Evolutionary conservation across 1,284 basidiomycete species (phyloP), one percentile per base, ranked within the genome.

Genomic region (Leccinum griseonigrum): DNA sequence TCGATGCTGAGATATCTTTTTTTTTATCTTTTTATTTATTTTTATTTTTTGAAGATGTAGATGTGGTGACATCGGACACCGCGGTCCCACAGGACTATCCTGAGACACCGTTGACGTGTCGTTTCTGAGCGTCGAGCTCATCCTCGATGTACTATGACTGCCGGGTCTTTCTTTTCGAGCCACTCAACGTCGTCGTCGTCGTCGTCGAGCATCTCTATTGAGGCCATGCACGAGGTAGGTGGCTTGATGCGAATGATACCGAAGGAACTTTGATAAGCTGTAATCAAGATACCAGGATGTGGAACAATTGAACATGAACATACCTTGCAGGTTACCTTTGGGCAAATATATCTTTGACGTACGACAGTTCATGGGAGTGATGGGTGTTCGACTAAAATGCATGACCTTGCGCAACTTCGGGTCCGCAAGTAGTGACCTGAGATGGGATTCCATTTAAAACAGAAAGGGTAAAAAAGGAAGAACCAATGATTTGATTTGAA

Each of bases 211-310:
- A 29, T 29, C 29, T 29, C 29, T 8, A 8, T 29, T 8, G 29
- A 29, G 29, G 29, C 29, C 29, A 29, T 29, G 29, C 29, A 29
- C 29, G 8, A 29, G 29, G 83, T 1, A 98, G 77, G 67, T 94
- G 92, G 61, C 93, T 90, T 8, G 92, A 90, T 0, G 91, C 91
- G 75, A 98, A 98, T 1, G 94, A 95, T 64, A 99, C 84, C 2
- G 92, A 95, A 2, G 96, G 95, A 28, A 95, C 90, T 92, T 95
- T 54, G 56, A 14, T 34, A 2, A 4, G 5, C 18, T 55, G 62
- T 57, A 16, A 57, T 54, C 31, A 50, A 34, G 31, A 5, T 36
- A 54, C 7, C 10, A 22, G 16, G 9, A 51, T 28, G 48, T 10
- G n/a, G 56, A 5, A 58, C 3, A 22, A 28, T 10, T n/a, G 4